Evolutionary conservation across 805 yeast species (phyloP).

Genomic region (Metschnikowia corniflorae): DNA sequence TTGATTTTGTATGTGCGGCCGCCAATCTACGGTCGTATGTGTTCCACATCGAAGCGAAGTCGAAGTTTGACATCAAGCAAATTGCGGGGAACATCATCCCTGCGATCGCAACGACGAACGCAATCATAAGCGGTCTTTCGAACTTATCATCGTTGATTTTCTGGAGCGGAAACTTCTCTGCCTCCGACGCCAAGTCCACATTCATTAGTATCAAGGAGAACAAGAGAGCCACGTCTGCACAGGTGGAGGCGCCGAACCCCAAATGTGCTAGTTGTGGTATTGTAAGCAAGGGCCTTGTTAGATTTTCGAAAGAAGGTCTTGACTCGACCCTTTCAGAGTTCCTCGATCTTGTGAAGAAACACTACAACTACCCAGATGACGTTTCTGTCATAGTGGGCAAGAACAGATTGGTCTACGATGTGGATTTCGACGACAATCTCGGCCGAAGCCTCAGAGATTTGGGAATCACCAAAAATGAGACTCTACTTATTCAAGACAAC

Average conservation of each 20-base stretch:
- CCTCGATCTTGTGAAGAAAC: constrained; percentile 44
- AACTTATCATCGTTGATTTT: constrained; percentile 64
- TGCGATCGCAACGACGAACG: constrained; percentile 97
- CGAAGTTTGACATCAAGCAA: constrained; percentile 85
- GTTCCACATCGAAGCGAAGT: constrained; percentile 65
- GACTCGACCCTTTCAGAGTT: constrained; percentile 41
- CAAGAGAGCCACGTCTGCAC: constrained; percentile 63
- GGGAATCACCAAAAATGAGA: constrained; percentile 58
- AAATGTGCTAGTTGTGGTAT: constrained; percentile 66
- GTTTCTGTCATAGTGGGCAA: constrained; percentile 59
- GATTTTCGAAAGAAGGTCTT: constrained; percentile 40
- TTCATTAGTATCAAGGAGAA: constrained; percentile 47
- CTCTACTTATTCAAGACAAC: constrained; percentile 75
- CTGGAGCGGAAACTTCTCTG: constrained; percentile 34
- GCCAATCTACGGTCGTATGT: constrained; percentile 72
- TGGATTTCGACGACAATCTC: constrained; percentile 81
- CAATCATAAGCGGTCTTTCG: constrained; percentile 88
- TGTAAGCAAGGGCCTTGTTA: constrained; percentile 28
- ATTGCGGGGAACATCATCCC: constrained; percentile 98
- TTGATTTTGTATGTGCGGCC: constrained; percentile 82
- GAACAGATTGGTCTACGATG: constrained; percentile 69
- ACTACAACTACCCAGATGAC: constrained; percentile 51
- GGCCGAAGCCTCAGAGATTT: constrained; percentile 42
- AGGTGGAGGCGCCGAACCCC: constrained; percentile 58
- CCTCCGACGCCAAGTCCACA: constrained; percentile 26